phyloP scores from a whole-genome alignment of 2,329 filamentous ascomycete species.

The Cercospora canescens region DNA sequence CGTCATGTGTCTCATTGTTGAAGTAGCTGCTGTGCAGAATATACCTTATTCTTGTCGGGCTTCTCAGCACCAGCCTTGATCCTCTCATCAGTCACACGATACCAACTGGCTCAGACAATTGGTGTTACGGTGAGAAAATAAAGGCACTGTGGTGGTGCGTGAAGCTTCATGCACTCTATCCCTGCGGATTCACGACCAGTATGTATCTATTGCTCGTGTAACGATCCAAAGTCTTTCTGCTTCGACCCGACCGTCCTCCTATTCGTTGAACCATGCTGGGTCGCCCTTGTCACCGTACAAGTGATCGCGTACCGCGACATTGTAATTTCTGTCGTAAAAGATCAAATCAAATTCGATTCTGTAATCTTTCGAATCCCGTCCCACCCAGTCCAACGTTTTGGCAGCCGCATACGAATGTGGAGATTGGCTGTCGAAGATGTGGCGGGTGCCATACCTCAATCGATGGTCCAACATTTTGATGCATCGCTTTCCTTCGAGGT shows the following conservation, averaged over 20 bases:
- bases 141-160: too few species aligned
- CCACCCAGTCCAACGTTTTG: not conserved
- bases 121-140: too few species aligned
- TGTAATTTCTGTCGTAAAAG: not conserved
- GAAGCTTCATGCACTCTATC: too few species aligned
- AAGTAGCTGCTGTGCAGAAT: too few species aligned
- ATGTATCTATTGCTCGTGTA: too few species aligned
- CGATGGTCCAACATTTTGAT: not conserved
- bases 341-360: not conserved
- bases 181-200: too few species aligned
- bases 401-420: not conserved
- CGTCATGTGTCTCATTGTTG: too few species aligned
- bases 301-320: not conserved
- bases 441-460: not conserved
- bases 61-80: too few species aligned
- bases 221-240: not conserved
- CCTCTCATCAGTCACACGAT: too few species aligned
- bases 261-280: not conserved
- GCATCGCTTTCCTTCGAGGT: not conserved
- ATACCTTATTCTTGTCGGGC: too few species aligned
- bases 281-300: not conserved
- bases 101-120: too few species aligned
- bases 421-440: not conserved
- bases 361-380: not conserved
- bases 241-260: not conserved